A percentile compares a stretch with the other conserved stretches of the same genome.
phyloP scores from a whole-genome alignment of 306 rosid genomes.

The Dryas drummondii region DNA sequence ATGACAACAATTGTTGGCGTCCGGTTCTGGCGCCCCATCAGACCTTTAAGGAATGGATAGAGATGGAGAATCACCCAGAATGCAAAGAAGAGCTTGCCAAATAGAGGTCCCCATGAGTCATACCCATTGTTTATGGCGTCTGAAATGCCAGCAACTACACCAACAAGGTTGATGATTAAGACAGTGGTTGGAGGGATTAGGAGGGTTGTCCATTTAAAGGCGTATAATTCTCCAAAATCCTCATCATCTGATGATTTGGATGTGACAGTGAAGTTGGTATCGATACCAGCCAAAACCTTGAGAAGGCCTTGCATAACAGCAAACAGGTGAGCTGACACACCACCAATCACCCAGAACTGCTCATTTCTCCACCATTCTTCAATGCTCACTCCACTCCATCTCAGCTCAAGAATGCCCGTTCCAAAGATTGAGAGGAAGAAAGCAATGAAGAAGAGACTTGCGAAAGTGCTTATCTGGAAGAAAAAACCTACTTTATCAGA shows the following conservation, averaged over 20 bases:
- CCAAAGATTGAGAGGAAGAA: conserved; percentile 80
- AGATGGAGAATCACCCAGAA: conserved; percentile 98
- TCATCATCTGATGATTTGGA: conserved; percentile 91
- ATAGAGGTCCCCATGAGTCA: conserved; percentile 94
- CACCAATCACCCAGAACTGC: conserved; percentile 98
- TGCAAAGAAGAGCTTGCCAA: conserved; percentile 94
- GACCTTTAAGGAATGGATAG: conserved; percentile 95
- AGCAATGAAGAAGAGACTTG: conserved; percentile 76
- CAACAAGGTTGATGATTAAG: conserved; percentile 82
- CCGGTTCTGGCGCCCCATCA: conserved; percentile 95
- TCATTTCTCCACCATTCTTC: conserved; percentile 99
- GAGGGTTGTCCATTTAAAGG: conserved; percentile 92
- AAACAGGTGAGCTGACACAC: conserved; percentile 85
- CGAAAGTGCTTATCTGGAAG: conserved; percentile 91
- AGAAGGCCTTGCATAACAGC: conserved; percentile 93
- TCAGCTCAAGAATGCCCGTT: conserved; percentile 89
- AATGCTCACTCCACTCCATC: conserved; percentile 98
- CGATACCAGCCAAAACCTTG: conserved; percentile 88
- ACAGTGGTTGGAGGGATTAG: conserved; percentile 92
- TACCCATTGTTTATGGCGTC: conserved; percentile 95
- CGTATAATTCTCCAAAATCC: conserved; percentile 76
- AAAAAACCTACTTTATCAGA: conserved; percentile 17
- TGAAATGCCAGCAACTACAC: conserved; percentile 93
- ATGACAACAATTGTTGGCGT: conserved; percentile 95
- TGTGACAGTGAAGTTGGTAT: conserved; percentile 87